Evolutionary conservation across 2,329 filamentous ascomycete genomes (phyloP), one percentile per base, ranked within the genome.

Genomic region (Didymella glomerata): DNA sequence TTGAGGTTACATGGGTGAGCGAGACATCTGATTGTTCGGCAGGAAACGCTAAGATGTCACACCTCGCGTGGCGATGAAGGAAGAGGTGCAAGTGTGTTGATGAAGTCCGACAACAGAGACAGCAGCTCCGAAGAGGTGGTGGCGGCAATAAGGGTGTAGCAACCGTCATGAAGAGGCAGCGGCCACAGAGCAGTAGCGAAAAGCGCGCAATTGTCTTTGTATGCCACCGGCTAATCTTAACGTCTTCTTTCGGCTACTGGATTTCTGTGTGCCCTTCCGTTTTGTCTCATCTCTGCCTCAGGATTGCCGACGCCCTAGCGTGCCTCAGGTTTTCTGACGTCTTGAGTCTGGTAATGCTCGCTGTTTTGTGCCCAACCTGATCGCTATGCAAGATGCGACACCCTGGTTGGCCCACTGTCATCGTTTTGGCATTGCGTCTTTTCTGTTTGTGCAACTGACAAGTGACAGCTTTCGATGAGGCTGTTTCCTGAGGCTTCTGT

Each of bases 241-340:
- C 4, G 6, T 41, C 11, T 14, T 41, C 38, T 41, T 22, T 14
- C 38, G 4, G 18, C 18, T 32, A 14, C 4, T 36, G 32, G 32
- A 36, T 36, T n/a, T 36, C 32, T 40, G 36, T 18, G 36, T 20
- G 18, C 36, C n/a, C 36, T 4, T 20, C 36, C n/a, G 36, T 20
- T 20, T 40, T 20, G 36, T 40, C 36, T 40, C 36, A 40, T 40
- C n/a, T 40, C 13, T 20, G 36, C 36, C 36, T 40, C 36, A 40
- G 36, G 7, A 20, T 20, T 40, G 18, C 36, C 36, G 28, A 18
- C 13, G 18, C 28, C 45, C n/a, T 48, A 61, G 45, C 45, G 45
- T 28, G 41, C 58, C 50, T 58, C 58, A 61, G 58, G 54, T 53
- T 57, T 50, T 58, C 51, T 24, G 16, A 42, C 58, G 58, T 61